These are phyloP conservation scores for Chlamydomonas incerta DNA, from an alignment of 139 green algal genomes.

Conservation along the genomic window DNA sequence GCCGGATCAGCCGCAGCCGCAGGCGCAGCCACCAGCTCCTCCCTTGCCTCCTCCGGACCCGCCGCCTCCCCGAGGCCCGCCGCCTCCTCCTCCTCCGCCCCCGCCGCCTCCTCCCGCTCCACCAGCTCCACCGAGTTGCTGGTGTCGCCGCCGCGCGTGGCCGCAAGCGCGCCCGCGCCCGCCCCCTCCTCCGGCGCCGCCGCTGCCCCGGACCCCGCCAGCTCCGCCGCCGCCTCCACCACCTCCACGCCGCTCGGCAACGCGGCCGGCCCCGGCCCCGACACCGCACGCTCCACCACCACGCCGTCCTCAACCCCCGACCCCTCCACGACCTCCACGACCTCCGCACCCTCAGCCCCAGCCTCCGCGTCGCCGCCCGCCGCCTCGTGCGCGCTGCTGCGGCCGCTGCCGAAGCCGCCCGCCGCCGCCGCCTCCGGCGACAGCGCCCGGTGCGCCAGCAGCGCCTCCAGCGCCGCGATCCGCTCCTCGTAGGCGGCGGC, in stretches of 20 bases:
- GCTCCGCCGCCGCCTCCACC: background rate
- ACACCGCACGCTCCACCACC: too few relatives aligned
- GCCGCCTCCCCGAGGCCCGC: background rate
- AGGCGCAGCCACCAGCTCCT: background rate
- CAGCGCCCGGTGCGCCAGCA: conserved; percentile 3
- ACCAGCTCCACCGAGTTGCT: background rate
- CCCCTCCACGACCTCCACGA: too few relatives aligned
- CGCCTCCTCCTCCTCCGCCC: background rate
- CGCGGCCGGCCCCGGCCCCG: background rate
- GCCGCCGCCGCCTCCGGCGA: background rate
- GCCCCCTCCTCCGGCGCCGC: too few relatives aligned
- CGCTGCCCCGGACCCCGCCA: too few relatives aligned
- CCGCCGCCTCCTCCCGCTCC: background rate
- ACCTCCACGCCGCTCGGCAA: background rate
- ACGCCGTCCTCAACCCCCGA: background rate
- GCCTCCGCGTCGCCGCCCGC: background rate
- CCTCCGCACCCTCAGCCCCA: background rate
- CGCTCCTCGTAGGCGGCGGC: conserved; percentile 47
- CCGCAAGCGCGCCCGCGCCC: background rate
- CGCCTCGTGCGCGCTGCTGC: too few relatives aligned
- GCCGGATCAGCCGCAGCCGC: background rate
- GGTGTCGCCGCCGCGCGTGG: too few relatives aligned
- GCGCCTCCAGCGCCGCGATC: conserved; percentile 46
- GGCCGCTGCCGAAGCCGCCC: background rate
- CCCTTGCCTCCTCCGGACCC: background rate